Conservation (phyloP, 2,329 filamentous ascomycete genomes). For the Celoporthe dispersa region DNA sequence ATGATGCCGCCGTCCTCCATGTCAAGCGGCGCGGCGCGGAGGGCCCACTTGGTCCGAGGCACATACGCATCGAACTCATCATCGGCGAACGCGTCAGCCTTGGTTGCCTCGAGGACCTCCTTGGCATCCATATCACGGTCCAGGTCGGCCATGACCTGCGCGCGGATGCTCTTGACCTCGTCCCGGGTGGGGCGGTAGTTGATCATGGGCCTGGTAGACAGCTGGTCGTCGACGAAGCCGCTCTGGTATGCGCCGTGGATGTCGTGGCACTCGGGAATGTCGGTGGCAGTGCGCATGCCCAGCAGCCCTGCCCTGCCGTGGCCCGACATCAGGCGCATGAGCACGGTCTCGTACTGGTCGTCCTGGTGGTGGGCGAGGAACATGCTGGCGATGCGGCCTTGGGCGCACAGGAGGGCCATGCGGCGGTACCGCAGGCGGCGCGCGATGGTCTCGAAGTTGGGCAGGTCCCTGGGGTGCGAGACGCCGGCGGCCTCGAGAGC, state of each 20-base stretch:
- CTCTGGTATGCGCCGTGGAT: slow-evolving; percentile 73
- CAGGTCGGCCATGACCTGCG: slow-evolving; percentile 35
- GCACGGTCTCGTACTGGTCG: slow-evolving; percentile 87
- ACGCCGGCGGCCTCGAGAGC: slow-evolving; percentile 32
- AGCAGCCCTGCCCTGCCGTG: slow-evolving; percentile 72
- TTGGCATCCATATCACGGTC: slow-evolving; percentile 31
- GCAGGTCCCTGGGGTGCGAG: slow-evolving; percentile 45
- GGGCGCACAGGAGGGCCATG: slow-evolving; percentile 65
- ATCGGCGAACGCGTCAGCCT: slow-evolving; percentile 29
- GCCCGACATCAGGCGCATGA: slow-evolving; percentile 75
- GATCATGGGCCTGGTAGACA: slow-evolving; percentile 41
- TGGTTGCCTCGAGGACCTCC: slow-evolving; percentile 21
- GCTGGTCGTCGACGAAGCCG: slow-evolving; percentile 57
- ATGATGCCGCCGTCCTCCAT: slow-evolving; percentile 69
- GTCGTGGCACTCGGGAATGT: slow-evolving; percentile 84
- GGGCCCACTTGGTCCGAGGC: slow-evolving; percentile 25
- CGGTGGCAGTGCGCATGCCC: slow-evolving; percentile 67
- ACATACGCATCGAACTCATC: slow-evolving; percentile 34
- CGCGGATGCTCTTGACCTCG: slow-evolving; percentile 34
- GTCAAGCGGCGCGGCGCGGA: slow-evolving; percentile 35
- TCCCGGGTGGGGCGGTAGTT: slow-evolving; percentile 38
- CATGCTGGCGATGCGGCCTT: slow-evolving; percentile 58
- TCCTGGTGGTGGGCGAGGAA: slow-evolving; percentile 87
- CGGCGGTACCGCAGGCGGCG: slow-evolving; percentile 74
- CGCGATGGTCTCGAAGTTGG: slow-evolving; percentile 78